A percentile compares a stretch with the other conserved stretches of the same genome.
These are phyloP conservation scores for Pseudopithomyces maydicus DNA, from an alignment of 2,329 filamentous ascomycete species.

Conservation along the genomic window DNA sequence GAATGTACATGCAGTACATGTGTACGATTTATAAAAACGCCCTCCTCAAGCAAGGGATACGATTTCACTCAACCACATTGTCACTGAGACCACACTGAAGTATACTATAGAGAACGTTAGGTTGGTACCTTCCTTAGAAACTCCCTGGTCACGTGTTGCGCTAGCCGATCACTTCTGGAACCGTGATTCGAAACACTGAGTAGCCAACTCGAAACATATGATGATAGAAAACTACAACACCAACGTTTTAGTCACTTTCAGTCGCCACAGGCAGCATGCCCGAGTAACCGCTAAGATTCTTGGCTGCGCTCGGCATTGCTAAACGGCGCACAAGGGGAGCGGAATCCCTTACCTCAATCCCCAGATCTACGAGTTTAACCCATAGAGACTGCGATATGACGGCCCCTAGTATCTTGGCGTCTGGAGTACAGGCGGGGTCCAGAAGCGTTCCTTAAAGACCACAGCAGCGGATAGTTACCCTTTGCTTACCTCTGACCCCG, in stretches of 20 bases:
- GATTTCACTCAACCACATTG: too few species aligned
- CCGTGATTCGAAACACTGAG: constrained; percentile 19
- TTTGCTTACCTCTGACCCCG: neutral
- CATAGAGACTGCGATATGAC: constrained; percentile 12
- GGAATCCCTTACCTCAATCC: constrained; percentile 8
- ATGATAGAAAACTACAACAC: constrained; percentile 28
- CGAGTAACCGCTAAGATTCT: constrained; percentile 5
- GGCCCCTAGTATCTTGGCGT: constrained; percentile 23
- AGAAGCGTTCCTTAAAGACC: constrained; percentile 14
- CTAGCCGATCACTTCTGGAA: neutral
- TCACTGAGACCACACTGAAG: too few species aligned
- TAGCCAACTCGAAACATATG: constrained; percentile 22
- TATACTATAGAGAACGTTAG: neutral
- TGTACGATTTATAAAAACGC: too few species aligned
- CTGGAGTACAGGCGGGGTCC: constrained; percentile 10
- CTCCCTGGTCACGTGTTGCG: neutral
- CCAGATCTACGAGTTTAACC: constrained; percentile 6
- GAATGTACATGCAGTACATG: too few species aligned
- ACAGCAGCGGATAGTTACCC: constrained; percentile 6
- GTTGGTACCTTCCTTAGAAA: neutral
- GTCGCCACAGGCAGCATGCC: constrained; percentile 7
- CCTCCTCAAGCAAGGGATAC: too few species aligned
- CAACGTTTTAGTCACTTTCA: constrained; percentile 25
- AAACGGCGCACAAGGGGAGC: constrained; percentile 8
- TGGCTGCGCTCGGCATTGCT: constrained; percentile 8